Evolutionary conservation across 106 monocot genomes (phyloP), one percentile per base, ranked within the genome.

Genomic region (Ottelia alismoides): DNA sequence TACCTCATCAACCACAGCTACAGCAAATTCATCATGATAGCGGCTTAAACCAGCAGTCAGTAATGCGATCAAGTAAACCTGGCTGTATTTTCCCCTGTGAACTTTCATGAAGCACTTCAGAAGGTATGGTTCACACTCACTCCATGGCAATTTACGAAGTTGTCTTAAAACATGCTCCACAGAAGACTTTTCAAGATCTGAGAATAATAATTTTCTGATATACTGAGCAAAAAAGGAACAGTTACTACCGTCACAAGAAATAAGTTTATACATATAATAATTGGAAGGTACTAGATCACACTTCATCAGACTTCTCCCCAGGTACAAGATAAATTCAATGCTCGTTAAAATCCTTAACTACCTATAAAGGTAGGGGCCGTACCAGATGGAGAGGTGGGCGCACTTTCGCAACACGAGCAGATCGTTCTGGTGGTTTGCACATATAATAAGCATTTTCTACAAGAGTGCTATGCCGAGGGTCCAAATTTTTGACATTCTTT

Each of bases 361-460:
- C n/a, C n/a, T 14, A 4, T 14, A 22, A 11, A 20, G 4, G 61
- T 25, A 12, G 18, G 49, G 51, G 29, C 0, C 63, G 47, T 27
- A 89, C 96, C 80, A 89, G 96, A 68, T 89, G 70, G 43, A 96
- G 49, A 27, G 96, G 96, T 51, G 96, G 96, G 1, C 82, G 89
- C 11, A 79, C 76, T 89, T 96, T 96, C 28, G 70, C 64, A 63
- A 89, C 63, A 31, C 89, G 81, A 49, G 85, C 81, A 57, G 96
- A 89, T 63, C 89, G 55, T 67, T 96, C 96, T 56, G 96, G 96
- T 22, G 96, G 96, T 59, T 89, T 96, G 76, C 96, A 96, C 60
- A 85, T 62, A 58, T 96, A 96, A 53, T 96, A 96, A 16, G 96
- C 96, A 79, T 96, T 96, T 66, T 96, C 96, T 28, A 89, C 96